phyloP scores from a whole-genome alignment of 1,284 basidiomycete genomes.

The Cutaneotrichosporon sp. region DNA sequence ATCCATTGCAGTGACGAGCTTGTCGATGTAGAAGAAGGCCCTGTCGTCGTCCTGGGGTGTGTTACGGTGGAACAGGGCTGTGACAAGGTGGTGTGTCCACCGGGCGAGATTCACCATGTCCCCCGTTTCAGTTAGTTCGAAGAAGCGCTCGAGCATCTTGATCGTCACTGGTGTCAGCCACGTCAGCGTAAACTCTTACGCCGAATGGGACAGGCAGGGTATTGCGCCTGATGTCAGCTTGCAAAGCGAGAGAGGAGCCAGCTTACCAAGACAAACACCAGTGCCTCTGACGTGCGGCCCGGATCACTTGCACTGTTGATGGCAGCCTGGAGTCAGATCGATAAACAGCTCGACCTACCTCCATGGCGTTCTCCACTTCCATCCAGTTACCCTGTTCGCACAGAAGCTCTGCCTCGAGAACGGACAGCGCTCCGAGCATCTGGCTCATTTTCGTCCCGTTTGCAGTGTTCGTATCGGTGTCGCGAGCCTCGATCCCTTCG shows the following conservation, averaged over 20 bases:
- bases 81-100: constrained; percentile 9
- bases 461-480: not conserved
- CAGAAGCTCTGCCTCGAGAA: constrained; percentile 7
- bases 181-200: not conserved
- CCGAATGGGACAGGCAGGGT: not conserved
- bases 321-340: not conserved
- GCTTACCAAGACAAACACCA: not conserved
- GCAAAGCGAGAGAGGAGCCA: no score
- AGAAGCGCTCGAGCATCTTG: constrained; percentile 1
- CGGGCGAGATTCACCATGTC: not conserved
- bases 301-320: not conserved
- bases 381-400: constrained; percentile 13
- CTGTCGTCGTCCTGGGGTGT: not conserved
- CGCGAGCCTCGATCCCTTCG: not conserved
- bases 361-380: not conserved
- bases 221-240: not conserved
- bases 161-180: not conserved
- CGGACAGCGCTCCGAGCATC: not conserved
- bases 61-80: constrained; percentile 7
- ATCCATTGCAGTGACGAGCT: not conserved
- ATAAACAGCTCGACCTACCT: not conserved
- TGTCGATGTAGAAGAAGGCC: not conserved
- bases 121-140: not conserved
- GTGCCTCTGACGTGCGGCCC: not conserved
- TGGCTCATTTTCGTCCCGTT: not conserved